Conservation (phyloP, 331 rosid species). For the Malus hybrid region DNA sequence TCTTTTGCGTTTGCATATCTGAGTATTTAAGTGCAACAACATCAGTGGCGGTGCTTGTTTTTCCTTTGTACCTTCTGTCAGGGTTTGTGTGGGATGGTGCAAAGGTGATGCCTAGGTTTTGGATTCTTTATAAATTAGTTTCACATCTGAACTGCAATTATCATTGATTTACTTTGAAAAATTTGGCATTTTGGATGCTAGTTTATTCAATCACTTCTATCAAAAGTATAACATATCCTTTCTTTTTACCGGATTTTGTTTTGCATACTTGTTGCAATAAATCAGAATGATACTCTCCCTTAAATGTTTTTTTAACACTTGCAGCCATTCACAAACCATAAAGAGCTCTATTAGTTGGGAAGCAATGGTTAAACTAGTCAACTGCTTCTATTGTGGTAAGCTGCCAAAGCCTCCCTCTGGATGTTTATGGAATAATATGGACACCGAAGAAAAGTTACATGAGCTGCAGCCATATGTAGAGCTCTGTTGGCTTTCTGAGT, state of each 20-base stretch:
- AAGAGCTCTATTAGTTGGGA: conserved; percentile 69
- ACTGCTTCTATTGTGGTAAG: conserved; percentile 59
- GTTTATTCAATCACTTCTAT: neutral
- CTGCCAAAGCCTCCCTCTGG: conserved; percentile 67
- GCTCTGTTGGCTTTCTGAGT: conserved; percentile 75
- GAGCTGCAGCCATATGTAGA: conserved; percentile 64
- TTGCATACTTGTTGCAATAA: neutral
- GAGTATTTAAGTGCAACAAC: neutral
- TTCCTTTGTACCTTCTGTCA: neutral
- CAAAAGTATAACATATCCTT: neutral
- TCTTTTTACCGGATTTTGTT: neutral
- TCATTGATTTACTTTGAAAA: neutral
- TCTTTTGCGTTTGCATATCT: neutral
- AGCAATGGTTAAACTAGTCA: conserved; percentile 65
- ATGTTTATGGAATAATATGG: conserved; percentile 76
- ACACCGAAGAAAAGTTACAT: conserved; percentile 48
- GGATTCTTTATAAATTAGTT: neutral
- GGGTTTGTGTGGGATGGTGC: neutral
- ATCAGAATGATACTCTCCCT: neutral
- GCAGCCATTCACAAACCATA: conserved; percentile 57
- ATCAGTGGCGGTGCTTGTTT: neutral
- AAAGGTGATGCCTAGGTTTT: neutral
- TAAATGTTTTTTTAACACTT: conserved; percentile 3
- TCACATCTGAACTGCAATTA: neutral
- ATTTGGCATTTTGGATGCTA: neutral